phyloP scores from a whole-genome alignment of 148 eudicot genomes.

The Simmondsia chinensis region DNA sequence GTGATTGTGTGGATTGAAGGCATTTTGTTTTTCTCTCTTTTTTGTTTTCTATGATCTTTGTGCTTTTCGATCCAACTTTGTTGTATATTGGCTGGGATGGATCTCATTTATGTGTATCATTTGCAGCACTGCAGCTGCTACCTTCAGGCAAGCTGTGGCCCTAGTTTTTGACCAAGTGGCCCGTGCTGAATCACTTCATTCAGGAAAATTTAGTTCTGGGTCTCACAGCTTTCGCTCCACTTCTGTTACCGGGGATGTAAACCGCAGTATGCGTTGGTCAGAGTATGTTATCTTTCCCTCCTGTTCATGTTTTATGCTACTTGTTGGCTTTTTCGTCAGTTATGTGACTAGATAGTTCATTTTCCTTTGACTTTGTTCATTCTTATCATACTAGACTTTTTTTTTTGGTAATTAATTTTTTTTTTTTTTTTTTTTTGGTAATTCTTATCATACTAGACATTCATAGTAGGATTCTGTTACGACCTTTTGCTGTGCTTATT shows the following conservation, averaged over 20 bases:
- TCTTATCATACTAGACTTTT: background rate
- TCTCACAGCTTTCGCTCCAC: slow-evolving; percentile 70
- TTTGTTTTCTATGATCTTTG: background rate
- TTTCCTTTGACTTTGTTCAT: too few relatives aligned
- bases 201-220: slow-evolving; percentile 71
- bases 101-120: slow-evolving; percentile 11
- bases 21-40: slow-evolving; percentile 1
- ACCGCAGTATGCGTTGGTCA: slow-evolving; percentile 64
- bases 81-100: background rate
- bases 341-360: background rate
- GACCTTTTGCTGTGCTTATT: background rate
- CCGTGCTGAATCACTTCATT: slow-evolving; percentile 78
- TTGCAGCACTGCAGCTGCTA: slow-evolving; percentile 97
- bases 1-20: too few relatives aligned
- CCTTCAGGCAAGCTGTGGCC: slow-evolving; percentile 98
- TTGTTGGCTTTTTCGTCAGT: slow-evolving; percentile 2
- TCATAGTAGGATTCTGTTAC: slow-evolving; percentile 2
- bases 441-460: background rate
- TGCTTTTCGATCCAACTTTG: background rate
- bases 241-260: slow-evolving; percentile 86
- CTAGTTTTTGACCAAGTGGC: slow-evolving; percentile 83
- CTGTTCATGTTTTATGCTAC: background rate
- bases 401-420: background rate
- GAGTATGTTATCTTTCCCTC: slow-evolving; percentile 48
- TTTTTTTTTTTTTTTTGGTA: too few relatives aligned